A percentile compares a stretch with the other conserved stretches of the same genome.
Conservation (phyloP, 768 basidiomycete species). For the Mycena chlorophos region DNA sequence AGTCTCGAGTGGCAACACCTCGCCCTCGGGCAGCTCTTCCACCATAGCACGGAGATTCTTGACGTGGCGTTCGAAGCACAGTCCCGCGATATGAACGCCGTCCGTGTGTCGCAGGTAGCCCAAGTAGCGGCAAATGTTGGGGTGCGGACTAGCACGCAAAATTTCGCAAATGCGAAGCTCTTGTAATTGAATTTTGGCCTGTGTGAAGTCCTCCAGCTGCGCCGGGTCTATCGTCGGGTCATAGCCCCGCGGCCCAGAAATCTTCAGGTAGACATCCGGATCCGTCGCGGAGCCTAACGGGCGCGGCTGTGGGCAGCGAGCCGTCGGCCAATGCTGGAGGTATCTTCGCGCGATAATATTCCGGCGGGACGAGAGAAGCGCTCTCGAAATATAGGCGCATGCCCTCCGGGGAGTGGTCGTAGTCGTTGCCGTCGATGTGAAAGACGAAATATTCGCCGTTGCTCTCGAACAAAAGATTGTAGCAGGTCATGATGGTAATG, state of each 20-base stretch:
- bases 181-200: neutral
- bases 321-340: no score
- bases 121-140: conserved; percentile 1
- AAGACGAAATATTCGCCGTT: neutral
- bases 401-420: neutral
- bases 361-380: neutral
- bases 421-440: neutral
- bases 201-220: neutral
- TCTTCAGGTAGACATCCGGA: neutral
- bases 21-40: neutral
- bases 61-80: conserved; percentile 5
- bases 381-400: neutral
- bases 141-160: neutral
- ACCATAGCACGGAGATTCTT: neutral
- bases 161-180: conserved; percentile 2
- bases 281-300: neutral
- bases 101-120: neutral
- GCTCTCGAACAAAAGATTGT: conserved; percentile 1
- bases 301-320: neutral
- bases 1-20: neutral
- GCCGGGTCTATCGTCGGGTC: neutral
- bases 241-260: neutral
- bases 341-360: neutral
- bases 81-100: neutral
- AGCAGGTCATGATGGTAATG: neutral